phyloP scores from a whole-genome alignment of 2,329 filamentous ascomycete species.

The Karstenula rhodostoma region DNA sequence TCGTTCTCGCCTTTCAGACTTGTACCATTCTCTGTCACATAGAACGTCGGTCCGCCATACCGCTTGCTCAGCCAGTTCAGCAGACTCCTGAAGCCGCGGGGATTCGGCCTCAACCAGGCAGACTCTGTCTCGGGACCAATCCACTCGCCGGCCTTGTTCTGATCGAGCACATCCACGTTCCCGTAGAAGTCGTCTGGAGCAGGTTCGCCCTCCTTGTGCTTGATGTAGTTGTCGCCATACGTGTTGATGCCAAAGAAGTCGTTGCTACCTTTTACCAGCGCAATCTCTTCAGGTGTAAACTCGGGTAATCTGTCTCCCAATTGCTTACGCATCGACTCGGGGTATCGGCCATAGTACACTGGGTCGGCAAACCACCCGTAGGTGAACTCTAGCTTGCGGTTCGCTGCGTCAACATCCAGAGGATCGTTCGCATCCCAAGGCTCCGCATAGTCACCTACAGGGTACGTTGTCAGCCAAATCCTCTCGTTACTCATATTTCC shows the following conservation, averaged over 20 bases:
- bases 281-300: slow-evolving; percentile 52
- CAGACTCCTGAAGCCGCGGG: slow-evolving; percentile 78
- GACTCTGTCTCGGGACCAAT: slow-evolving; percentile 86
- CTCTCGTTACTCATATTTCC: not conserved
- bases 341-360: slow-evolving; percentile 48
- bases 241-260: slow-evolving; percentile 55
- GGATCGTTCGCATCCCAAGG: slow-evolving; percentile 38
- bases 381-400: slow-evolving; percentile 54
- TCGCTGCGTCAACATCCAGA: slow-evolving; percentile 30
- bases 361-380: slow-evolving; percentile 52
- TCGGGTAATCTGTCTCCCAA: slow-evolving; percentile 49
- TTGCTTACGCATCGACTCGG: slow-evolving; percentile 48
- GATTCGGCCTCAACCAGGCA: slow-evolving; percentile 79
- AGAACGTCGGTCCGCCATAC: slow-evolving; percentile 79
- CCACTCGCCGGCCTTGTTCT: slow-evolving; percentile 74
- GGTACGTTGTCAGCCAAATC: slow-evolving; percentile 24
- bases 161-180: slow-evolving; percentile 75
- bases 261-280: slow-evolving; percentile 37
- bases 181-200: slow-evolving; percentile 74
- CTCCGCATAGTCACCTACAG: slow-evolving; percentile 60
- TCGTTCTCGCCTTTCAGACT: slow-evolving; percentile 85
- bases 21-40: slow-evolving; percentile 89
- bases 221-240: slow-evolving; percentile 82
- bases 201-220: slow-evolving; percentile 70
- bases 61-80: slow-evolving; percentile 67